A percentile compares a stretch with the other conserved stretches of the same genome.
These are phyloP conservation scores for Euphorbia celastroides DNA, from an alignment of 441 rosid species.

Conservation along the genomic window DNA sequence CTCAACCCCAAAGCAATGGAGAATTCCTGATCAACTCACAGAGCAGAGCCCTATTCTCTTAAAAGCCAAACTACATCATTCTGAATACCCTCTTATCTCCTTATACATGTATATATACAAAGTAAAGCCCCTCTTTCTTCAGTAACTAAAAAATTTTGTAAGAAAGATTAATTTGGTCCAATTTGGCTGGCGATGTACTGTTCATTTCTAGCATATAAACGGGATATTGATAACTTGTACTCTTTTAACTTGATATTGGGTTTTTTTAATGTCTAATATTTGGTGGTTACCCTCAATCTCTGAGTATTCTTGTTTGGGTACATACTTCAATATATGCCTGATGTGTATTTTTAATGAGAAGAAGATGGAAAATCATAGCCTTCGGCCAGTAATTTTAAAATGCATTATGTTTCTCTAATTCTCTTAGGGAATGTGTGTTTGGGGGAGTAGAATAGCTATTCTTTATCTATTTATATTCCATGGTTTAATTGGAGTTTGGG, in stretches of 20 bases:
- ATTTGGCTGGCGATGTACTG: background rate
- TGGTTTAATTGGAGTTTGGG: too few species aligned
- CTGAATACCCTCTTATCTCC: background rate
- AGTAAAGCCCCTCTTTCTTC: background rate
- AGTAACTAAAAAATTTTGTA: too few species aligned
- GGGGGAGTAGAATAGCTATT: too few species aligned
- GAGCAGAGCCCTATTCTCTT: background rate
- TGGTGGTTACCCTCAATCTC: background rate
- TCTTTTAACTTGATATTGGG: background rate
- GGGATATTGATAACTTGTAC: background rate
- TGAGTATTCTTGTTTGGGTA: background rate
- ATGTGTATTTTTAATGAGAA: background rate
- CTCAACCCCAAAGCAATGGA: background rate
- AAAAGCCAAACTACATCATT: background rate
- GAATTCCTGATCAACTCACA: background rate
- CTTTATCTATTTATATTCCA: too few species aligned
- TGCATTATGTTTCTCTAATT: background rate
- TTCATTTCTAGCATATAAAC: background rate
- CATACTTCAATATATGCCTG: background rate
- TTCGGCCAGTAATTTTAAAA: background rate
- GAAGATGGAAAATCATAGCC: background rate
- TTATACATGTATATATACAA: too few species aligned
- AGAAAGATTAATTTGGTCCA: background rate
- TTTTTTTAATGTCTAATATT: background rate
- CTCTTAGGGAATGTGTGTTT: too few species aligned